phyloP scores from a whole-genome alignment of 805 yeast species.

The Ogataea henricii region DNA sequence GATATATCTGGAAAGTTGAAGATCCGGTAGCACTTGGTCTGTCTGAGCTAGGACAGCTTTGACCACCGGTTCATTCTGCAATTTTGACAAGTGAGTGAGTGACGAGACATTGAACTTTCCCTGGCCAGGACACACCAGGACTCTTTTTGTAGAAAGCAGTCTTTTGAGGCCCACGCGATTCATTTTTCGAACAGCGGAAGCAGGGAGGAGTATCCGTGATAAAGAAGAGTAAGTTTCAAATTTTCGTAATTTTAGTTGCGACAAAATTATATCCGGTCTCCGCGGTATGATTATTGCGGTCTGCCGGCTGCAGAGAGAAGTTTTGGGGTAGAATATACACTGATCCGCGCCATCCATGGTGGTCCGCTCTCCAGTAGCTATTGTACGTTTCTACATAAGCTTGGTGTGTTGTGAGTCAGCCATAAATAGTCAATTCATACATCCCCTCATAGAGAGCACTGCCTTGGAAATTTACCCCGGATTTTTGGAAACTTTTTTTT shows the following conservation, averaged over 20 bases:
- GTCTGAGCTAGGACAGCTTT: conserved; percentile 17
- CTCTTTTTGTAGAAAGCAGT: conserved; percentile 11
- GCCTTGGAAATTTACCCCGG: conserved; percentile 1
- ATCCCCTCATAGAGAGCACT: not conserved
- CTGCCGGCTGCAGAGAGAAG: too few relatives aligned
- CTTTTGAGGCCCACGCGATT: not conserved
- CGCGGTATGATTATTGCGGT: not conserved
- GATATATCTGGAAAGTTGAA: conserved; percentile 24
- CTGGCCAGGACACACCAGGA: conserved; percentile 35
- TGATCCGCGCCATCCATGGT: too few relatives aligned
- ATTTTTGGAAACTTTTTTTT: not conserved
- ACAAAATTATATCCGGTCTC: not conserved
- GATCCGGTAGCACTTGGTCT: conserved; percentile 24
- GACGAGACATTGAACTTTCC: conserved; percentile 27
- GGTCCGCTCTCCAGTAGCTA: too few relatives aligned
- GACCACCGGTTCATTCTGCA: conserved; percentile 13
- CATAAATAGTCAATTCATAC: too few relatives aligned
- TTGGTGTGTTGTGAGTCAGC: too few relatives aligned
- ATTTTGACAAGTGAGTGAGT: conserved; percentile 12
- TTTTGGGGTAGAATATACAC: too few relatives aligned
- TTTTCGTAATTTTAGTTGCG: too few relatives aligned
- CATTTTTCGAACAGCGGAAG: not conserved
- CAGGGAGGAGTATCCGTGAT: too few relatives aligned
- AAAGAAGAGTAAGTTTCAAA: not conserved
- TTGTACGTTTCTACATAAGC: too few relatives aligned